phyloP scores from a whole-genome alignment of 768 basidiomycete species.

The Boletus sp. region DNA sequence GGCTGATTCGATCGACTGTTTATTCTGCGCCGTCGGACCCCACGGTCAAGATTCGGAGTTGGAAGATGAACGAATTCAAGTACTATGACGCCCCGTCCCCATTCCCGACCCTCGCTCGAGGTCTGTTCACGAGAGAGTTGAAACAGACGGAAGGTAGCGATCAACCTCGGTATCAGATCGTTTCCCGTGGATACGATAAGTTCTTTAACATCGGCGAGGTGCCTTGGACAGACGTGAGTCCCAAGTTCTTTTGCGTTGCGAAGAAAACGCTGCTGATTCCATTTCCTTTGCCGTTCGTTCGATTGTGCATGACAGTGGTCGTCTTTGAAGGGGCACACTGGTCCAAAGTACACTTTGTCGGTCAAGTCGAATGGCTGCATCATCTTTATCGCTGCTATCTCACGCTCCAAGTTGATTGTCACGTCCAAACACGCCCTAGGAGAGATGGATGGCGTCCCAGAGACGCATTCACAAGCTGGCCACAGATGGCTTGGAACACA shows the following conservation, averaged over 20 bases:
- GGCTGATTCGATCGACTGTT: slow-evolving; percentile 59
- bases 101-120: slow-evolving; percentile 93
- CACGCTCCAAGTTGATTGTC: slow-evolving; percentile 69
- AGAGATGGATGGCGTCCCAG: slow-evolving; percentile 35
- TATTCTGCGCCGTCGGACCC: slow-evolving; percentile 61
- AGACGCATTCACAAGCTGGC: slow-evolving; percentile 81
- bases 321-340: slow-evolving; percentile 64
- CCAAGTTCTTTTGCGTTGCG: neutral
- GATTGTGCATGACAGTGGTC: slow-evolving; percentile 60
- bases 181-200: slow-evolving; percentile 94
- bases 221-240: slow-evolving; percentile 85
- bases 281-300: neutral
- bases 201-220: slow-evolving; percentile 99
- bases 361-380: slow-evolving; percentile 97
- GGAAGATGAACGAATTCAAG: slow-evolving; percentile 98
- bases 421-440: slow-evolving; percentile 95
- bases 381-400: slow-evolving; percentile 89
- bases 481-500: slow-evolving; percentile 80
- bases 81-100: slow-evolving; percentile 88
- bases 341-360: slow-evolving; percentile 79
- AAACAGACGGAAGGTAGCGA: slow-evolving; percentile 30
- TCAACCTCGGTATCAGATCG: slow-evolving; percentile 55
- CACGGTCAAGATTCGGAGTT: slow-evolving; percentile 63
- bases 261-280: neutral
- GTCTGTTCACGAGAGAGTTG: slow-evolving; percentile 72